phyloP scores from a whole-genome alignment of 2,329 filamentous ascomycete genomes.

The Sphaerulina populicola region DNA sequence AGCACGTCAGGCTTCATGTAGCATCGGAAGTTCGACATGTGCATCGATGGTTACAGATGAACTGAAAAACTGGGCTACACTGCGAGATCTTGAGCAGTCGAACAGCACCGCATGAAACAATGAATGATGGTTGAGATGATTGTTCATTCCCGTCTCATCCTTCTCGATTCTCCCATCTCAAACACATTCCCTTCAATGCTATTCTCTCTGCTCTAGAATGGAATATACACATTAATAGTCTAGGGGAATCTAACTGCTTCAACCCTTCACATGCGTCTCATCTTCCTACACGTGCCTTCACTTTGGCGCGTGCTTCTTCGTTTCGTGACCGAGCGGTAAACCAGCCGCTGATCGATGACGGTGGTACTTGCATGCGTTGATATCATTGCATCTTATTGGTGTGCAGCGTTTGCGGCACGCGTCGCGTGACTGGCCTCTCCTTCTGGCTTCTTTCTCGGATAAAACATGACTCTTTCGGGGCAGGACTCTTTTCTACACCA shows the following conservation, averaged over 20 bases:
- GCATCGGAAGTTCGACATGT: no score
- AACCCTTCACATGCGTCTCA: neutral
- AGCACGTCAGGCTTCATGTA: no score
- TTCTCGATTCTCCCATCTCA: neutral
- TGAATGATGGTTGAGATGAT: neutral
- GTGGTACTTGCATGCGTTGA: neutral
- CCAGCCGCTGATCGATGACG: neutral
- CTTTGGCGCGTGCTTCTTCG: neutral
- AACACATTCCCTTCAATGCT: neutral
- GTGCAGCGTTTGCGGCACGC: neutral
- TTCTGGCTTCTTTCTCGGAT: no score
- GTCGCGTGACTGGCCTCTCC: no score
- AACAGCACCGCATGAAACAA: no score
- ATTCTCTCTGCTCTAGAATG: slow-evolving; percentile 6
- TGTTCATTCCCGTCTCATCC: neutral
- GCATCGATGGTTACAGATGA: no score
- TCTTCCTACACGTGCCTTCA: neutral
- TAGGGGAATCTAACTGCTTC: neutral
- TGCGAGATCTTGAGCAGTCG: no score
- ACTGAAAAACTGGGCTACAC: no score
- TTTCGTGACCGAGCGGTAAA: neutral
- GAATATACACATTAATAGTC: slow-evolving; percentile 8
- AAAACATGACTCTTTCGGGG: neutral
- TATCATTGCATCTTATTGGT: neutral
- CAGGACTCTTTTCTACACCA: neutral